Evolutionary conservation across 306 rosid species (phyloP).

Genomic region (Acacia crassicarpa): DNA sequence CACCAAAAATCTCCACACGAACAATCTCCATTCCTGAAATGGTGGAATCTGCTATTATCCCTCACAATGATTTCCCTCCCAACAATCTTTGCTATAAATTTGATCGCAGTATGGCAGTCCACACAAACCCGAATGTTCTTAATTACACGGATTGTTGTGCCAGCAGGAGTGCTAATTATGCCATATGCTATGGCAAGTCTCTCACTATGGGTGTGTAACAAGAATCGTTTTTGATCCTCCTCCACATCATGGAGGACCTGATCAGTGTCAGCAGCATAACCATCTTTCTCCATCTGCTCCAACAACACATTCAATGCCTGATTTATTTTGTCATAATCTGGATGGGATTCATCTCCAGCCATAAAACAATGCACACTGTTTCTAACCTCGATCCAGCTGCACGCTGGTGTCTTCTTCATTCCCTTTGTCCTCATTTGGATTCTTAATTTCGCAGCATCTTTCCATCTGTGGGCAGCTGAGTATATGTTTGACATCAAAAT

Average conservation of each 20-base stretch:
- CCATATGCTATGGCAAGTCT: conserved; percentile 90
- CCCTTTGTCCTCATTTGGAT: conserved; percentile 56
- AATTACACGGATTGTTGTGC: conserved; percentile 55
- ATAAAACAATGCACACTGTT: conserved; percentile 66
- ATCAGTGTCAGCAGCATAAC: not conserved
- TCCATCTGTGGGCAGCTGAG: conserved; percentile 73
- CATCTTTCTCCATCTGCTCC: conserved; percentile 66
- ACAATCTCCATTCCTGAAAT: no score
- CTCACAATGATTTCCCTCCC: no score
- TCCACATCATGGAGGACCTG: not conserved
- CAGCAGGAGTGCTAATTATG: conserved; percentile 74
- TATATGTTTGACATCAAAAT: conserved; percentile 69
- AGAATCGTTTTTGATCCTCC: conserved; percentile 60
- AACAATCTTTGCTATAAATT: no score
- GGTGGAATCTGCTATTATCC: no score
- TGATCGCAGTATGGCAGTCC: no score
- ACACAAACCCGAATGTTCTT: no score
- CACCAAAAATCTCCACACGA: conserved; percentile 25
- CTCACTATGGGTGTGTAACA: conserved; percentile 72
- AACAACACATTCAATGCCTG: conserved; percentile 56
- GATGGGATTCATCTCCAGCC: conserved; percentile 83
- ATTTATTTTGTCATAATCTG: conserved; percentile 56
- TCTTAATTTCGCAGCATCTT: conserved; percentile 75
- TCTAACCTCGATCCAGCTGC: conserved; percentile 91
- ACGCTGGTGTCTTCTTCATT: conserved; percentile 76